Evolutionary conservation across 768 basidiomycete genomes (phyloP).

Genomic region (Trametes cingulata): DNA sequence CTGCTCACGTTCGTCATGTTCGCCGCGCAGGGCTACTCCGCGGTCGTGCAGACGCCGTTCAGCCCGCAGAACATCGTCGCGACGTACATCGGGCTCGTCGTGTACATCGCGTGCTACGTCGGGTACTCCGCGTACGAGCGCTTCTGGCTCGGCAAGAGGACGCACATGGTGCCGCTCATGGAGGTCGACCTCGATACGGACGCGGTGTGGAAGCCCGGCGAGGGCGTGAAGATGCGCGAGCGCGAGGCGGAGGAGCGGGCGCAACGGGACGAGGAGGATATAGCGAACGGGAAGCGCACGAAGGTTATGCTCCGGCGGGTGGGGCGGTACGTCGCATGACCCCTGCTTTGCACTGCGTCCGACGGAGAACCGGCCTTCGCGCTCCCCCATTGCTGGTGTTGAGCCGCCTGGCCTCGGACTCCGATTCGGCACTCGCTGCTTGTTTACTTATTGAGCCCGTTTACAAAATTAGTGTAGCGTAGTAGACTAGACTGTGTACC

Average conservation of each 20-base stretch:
- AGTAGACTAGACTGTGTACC: background rate
- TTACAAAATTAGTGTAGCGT: constrained; percentile 10
- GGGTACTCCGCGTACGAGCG: constrained; percentile 47
- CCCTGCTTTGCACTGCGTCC: no score
- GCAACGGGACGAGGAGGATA: constrained; percentile 3
- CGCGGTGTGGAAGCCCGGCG: constrained; percentile 53
- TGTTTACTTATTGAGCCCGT: constrained; percentile 10
- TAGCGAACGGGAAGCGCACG: constrained; percentile 11
- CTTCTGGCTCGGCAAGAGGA: constrained; percentile 28
- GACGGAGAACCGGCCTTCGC: background rate
- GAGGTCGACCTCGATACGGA: constrained; percentile 55
- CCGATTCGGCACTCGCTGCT: no score
- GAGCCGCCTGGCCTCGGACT: background rate
- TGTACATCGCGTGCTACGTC: constrained; percentile 47
- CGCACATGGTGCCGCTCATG: constrained; percentile 43
- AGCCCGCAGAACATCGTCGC: constrained; percentile 53
- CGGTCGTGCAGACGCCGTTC: constrained; percentile 47
- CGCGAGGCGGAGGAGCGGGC: constrained; percentile 30
- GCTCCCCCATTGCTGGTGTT: background rate
- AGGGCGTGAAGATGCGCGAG: constrained; percentile 38
- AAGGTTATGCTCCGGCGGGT: constrained; percentile 12
- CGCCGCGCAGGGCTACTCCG: constrained; percentile 54
- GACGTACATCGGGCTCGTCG: constrained; percentile 52
- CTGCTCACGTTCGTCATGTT: constrained; percentile 54
- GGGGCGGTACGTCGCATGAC: constrained; percentile 6